phyloP scores from a whole-genome alignment of 352 stramenopile species.

The Aphanomyces invadans region DNA sequence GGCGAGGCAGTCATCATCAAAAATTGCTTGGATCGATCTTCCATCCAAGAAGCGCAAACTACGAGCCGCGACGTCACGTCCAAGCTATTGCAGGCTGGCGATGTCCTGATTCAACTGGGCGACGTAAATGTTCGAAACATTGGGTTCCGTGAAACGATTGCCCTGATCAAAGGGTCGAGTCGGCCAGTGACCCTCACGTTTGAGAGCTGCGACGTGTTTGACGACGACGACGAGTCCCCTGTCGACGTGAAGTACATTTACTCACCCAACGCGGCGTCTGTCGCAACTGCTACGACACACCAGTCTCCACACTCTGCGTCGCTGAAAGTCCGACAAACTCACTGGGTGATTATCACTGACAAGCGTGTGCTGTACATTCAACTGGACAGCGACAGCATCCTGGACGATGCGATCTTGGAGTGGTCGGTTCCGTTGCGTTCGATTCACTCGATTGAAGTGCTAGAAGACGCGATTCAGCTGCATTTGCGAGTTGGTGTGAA shows the following conservation, averaged over 20 bases:
- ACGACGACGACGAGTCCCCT: conserved; percentile 26
- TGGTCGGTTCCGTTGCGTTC: conserved; percentile 86
- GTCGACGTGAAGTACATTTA: conserved; percentile 9
- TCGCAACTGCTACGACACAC: background rate
- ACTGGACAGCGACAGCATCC: conserved; percentile 54
- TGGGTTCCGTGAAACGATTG: conserved; percentile 77
- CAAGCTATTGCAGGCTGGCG: conserved; percentile 65
- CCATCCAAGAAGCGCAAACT: conserved; percentile 15
- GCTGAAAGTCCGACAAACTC: conserved; percentile 49
- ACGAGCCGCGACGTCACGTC: conserved; percentile 48
- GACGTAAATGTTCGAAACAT: conserved; percentile 78
- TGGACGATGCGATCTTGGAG: conserved; percentile 67
- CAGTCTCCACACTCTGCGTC: background rate
- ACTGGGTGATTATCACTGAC: conserved; percentile 86
- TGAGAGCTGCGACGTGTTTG: conserved; percentile 65
- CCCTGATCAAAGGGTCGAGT: conserved; percentile 60
- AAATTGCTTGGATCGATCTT: conserved; percentile 11
- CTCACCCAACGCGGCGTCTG: background rate
- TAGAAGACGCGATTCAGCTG: conserved; percentile 53
- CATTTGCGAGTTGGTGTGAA: conserved; percentile 79
- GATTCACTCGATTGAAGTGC: conserved; percentile 75
- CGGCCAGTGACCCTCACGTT: conserved; percentile 73
- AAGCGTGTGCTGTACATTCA: conserved; percentile 73
- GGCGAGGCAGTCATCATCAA: conserved; percentile 18
- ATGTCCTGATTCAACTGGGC: conserved; percentile 62